These are phyloP conservation scores for Trichoderma sp. DNA, from an alignment of 2,329 filamentous ascomycete genomes.

Conservation along the genomic window DNA sequence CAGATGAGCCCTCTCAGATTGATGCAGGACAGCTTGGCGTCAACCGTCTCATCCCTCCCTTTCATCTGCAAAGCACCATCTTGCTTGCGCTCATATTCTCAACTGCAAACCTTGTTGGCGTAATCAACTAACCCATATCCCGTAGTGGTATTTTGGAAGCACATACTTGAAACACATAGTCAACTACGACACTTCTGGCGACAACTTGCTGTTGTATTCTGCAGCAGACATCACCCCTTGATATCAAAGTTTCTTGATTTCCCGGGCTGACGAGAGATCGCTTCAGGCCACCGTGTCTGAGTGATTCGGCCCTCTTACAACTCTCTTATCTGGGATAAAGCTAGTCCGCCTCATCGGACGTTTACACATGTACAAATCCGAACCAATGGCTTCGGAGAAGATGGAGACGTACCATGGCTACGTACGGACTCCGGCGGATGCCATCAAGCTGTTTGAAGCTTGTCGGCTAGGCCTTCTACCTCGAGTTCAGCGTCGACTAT, in stretches of 20 bases:
- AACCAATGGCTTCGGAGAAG: constrained; percentile 29
- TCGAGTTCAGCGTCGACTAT: constrained; percentile 85
- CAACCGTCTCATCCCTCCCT: not conserved
- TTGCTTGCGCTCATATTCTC: not conserved
- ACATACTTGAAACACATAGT: not conserved
- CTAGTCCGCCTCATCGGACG: not conserved
- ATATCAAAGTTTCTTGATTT: not conserved
- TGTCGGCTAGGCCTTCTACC: constrained; percentile 86
- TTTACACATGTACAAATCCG: constrained; percentile 19
- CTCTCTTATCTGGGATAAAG: not conserved
- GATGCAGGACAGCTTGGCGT: constrained; percentile 21
- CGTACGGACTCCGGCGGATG: constrained; percentile 92
- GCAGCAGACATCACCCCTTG: not conserved
- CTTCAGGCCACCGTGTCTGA: constrained; percentile 12
- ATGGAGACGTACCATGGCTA: constrained; percentile 98
- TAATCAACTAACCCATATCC: not conserved
- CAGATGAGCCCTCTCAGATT: constrained; percentile 23
- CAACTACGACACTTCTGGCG: not conserved
- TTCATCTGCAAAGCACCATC: not conserved
- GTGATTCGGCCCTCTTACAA: constrained; percentile 7
- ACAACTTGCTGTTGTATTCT: not conserved
- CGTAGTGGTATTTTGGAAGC: not conserved
- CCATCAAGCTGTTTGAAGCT: constrained; percentile 97
- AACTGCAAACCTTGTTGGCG: not conserved
- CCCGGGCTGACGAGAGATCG: constrained; percentile 2